phyloP scores from a whole-genome alignment of 495 filamentous ascomycete genomes.

The Talaromyces liani region DNA sequence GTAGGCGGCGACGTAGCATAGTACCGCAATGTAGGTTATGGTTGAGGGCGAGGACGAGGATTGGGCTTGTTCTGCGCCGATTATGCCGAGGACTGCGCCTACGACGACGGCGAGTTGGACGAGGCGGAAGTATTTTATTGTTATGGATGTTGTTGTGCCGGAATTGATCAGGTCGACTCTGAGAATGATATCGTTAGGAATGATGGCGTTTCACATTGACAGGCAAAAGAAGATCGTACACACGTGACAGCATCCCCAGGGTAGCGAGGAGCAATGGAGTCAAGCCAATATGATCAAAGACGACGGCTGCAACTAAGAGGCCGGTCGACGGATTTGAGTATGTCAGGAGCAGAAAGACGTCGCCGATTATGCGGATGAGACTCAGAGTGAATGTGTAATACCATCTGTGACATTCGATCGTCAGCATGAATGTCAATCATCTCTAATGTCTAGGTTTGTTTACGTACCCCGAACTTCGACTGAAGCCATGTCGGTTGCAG shows the following conservation, averaged over 20 bases:
- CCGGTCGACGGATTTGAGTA: not conserved
- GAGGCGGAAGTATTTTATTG: not conserved
- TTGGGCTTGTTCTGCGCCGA: not conserved
- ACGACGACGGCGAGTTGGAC: not conserved
- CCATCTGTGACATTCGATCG: not conserved
- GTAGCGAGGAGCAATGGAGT: not conserved
- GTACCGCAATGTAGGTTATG: not conserved
- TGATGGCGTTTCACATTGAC: not conserved
- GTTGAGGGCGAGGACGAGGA: not conserved
- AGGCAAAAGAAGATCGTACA: not conserved
- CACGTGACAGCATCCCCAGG: not conserved
- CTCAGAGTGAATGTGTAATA: slow-evolving; percentile 5
- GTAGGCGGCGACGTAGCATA: slow-evolving; percentile 1
- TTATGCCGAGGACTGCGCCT: slow-evolving; percentile 1
- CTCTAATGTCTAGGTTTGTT: not conserved
- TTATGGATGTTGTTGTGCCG: not conserved
- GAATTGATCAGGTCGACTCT: slow-evolving; percentile 1
- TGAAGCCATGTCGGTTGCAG: slow-evolving; percentile 1
- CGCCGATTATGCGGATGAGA: slow-evolving; percentile 1
- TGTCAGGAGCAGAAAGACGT: not conserved
- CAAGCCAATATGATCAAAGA: slow-evolving; percentile 1
- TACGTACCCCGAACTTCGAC: slow-evolving; percentile 3
- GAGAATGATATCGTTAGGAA: not conserved
- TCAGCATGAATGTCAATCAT: not conserved
- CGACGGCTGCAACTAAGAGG: not conserved